A percentile compares a stretch with the other conserved stretches of the same genome.
phyloP scores from a whole-genome alignment of 345 rosid genomes.

The Combretum micranthum region DNA sequence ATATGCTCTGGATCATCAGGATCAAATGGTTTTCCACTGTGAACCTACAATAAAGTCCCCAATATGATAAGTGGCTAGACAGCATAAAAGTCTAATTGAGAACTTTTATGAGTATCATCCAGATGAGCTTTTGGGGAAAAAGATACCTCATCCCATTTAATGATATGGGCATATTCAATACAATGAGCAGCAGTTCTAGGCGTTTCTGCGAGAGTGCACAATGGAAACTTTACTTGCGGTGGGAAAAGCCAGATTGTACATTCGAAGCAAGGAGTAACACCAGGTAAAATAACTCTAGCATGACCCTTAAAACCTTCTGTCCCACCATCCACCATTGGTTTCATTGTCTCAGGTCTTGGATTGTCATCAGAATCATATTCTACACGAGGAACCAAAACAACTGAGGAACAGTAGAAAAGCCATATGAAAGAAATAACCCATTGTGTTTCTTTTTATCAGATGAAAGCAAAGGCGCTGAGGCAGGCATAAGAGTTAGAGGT shows the following conservation, averaged over 20 bases:
- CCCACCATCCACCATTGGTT: slow-evolving; percentile 97
- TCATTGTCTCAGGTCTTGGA: slow-evolving; percentile 69
- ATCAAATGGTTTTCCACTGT: slow-evolving; percentile 71
- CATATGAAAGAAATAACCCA: background rate
- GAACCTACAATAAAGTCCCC: slow-evolving; percentile 39
- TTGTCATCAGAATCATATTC: slow-evolving; percentile 77
- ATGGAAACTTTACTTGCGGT: slow-evolving; percentile 97
- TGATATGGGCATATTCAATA: slow-evolving; percentile 95
- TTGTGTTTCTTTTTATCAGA: background rate
- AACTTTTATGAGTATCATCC: too few species aligned
- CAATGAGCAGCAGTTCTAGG: slow-evolving; percentile 98
- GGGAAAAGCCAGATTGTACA: slow-evolving; percentile 97
- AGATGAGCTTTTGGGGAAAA: too few species aligned
- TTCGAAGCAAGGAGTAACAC: slow-evolving; percentile 89
- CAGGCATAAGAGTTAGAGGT: too few species aligned
- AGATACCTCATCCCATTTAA: slow-evolving; percentile 87
- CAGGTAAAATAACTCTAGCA: slow-evolving; percentile 90
- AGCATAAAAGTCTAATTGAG: background rate
- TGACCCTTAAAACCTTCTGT: slow-evolving; percentile 99
- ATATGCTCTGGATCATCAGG: slow-evolving; percentile 94
- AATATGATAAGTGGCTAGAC: background rate
- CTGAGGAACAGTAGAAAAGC: background rate
- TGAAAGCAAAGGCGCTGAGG: too few species aligned
- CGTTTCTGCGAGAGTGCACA: slow-evolving; percentile 98
- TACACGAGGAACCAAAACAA: slow-evolving; percentile 13